Base-by-base conservation (phyloP, 2,329 filamentous ascomycete species). In the Cadophora sp. region DNA sequence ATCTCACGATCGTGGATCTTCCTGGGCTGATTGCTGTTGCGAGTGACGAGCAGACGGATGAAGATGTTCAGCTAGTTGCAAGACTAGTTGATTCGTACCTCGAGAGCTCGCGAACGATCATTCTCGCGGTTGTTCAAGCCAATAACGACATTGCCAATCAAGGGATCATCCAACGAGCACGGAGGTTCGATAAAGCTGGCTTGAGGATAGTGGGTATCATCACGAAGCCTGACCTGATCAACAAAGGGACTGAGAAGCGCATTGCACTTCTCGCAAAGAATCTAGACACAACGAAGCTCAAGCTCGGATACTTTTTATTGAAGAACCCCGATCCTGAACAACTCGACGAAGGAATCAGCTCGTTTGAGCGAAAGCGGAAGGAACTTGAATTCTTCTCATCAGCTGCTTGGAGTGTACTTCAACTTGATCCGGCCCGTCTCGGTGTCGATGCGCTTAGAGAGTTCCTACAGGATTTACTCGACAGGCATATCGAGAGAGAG, bases 1-100 rank as follows among this genome's bases (percentile, higher is more conserved):
- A 82, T 45, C 76, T 85, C 7, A 84, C 82, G 0, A 75, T 84
- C 1, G 81, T 85, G 0, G 83, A 85, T 67, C 74, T 84, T 1
- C 83, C 82, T 0, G 82, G 83, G 0, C 74, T 84, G 1, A 81
- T 84, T 24, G 74, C 79, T 2, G 73, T 76, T 1, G 67, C 78
- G 8, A 77, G 75, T 20, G 75, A 79, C 8, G 72, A 78, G 5
- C 76, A 81, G 50, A 77, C 76, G 14, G 60, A 59, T 13, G 65
- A 66, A 20, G 79, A 80, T 39, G 75, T 79, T 1, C 68, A 78
- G 11, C 58, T 77, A 2, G 78, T 84, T 1, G 60, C 22, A 3
- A 65, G 73, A 0, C 75, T 84, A 27, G 79, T 83, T 1, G 67
- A 78, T 16, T 33, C 69, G 0, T 84, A 84, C 66, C 80, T 84